These are phyloP conservation scores for Teratosphaeriaceae sp. DNA, from an alignment of 2,329 filamentous ascomycete genomes.

Conservation along the genomic window DNA sequence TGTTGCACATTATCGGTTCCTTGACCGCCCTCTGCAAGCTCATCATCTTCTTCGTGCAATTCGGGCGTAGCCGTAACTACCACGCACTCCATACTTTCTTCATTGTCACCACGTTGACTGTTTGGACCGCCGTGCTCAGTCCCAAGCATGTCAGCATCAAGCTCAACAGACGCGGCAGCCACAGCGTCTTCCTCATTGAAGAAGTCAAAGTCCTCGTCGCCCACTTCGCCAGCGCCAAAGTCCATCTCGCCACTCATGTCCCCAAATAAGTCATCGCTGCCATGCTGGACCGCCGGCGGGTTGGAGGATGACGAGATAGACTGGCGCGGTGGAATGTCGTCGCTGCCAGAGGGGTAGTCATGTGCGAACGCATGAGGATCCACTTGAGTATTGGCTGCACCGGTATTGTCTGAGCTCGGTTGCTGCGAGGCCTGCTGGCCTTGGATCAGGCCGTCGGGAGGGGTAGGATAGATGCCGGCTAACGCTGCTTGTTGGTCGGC, in stretches of 20 bases:
- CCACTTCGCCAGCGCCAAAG: conserved; percentile 68
- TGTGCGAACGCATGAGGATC: neutral
- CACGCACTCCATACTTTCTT: neutral
- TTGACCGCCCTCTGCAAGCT: neutral
- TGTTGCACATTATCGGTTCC: neutral
- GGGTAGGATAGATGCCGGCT: conserved; percentile 63
- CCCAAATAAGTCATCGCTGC: conserved; percentile 57
- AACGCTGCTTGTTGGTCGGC: conserved; percentile 33
- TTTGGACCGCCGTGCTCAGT: conserved; percentile 2
- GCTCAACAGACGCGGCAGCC: conserved; percentile 1
- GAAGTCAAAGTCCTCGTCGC: conserved; percentile 77
- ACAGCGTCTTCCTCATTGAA: conserved; percentile 50
- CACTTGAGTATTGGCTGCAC: neutral
- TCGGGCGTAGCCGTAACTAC: neutral
- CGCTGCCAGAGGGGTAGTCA: neutral
- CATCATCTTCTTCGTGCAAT: neutral
- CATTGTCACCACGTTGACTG: neutral
- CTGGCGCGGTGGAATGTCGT: neutral
- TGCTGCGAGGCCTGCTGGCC: conserved; percentile 14
- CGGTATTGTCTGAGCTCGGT: conserved; percentile 6
- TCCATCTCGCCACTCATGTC: conserved; percentile 57
- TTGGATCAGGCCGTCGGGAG: conserved; percentile 50
- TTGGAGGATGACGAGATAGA: conserved; percentile 10
- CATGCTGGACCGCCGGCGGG: conserved; percentile 26
- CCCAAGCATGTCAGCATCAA: neutral